Evolutionary conservation across 352 stramenopile species (phyloP), one percentile per base, ranked within the genome.

Genomic region (Phytophthora pisi): DNA sequence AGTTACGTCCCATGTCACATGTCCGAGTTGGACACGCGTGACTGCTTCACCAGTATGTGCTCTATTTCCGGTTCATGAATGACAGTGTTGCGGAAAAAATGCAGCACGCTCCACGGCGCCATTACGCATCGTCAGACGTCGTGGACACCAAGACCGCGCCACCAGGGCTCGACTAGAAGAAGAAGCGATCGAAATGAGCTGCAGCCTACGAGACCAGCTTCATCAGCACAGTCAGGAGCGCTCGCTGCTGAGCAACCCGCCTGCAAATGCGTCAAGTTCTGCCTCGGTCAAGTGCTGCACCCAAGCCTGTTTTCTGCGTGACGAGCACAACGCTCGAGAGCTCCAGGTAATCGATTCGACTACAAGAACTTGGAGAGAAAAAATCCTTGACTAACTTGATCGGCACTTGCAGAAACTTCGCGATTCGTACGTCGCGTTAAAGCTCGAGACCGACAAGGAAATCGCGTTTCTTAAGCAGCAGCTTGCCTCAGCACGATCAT

Each of bases 391-490:
- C 55, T 70, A 52, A 64, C 7, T 30, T 9, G 50, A 23, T 24
- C 57, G 31, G 1, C 20, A n/a, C 10, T 15, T 52, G 38, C 68
- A 89, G 71, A 80, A 71, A 65, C 62, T 88, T 15, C 82, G 70
- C n/a, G 77, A 88, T n/a, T 77, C 77, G 10, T 78, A 85, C 24
- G 66, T 77, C 10, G 74, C 79, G n/a, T 68, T 90, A 49, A 83
- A 79, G 16, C 56, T 70, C 7, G 77, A 88, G 61, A 88, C 79
- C 16, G 77, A 88, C 64, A 78, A 80, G 42, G 81, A 88, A 58
- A 82, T 87, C 49, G 75, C 72, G 7, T 86, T 76, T 34, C 53
- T 88, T 13, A 79, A 79, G 20, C 68, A 82, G 13, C 79, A 86
- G 15, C 66, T 88, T 30, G 24, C 54, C 10, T 49, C 23, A 30